phyloP scores from a whole-genome alignment of 306 rosid species.

The Adenanthera pavonina region DNA sequence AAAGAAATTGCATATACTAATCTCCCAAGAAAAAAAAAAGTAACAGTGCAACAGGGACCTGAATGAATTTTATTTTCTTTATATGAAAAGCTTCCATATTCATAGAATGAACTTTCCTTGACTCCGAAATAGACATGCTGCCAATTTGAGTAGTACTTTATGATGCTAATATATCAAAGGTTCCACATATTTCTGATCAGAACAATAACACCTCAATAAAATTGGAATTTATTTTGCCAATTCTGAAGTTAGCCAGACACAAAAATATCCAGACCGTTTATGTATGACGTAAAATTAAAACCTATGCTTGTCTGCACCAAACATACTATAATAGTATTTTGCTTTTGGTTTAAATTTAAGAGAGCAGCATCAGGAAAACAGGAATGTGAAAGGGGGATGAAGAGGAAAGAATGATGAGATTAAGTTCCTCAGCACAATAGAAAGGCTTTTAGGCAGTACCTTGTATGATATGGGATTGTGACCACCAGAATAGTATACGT shows the following conservation, averaged over 20 bases:
- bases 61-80: constrained; percentile 13
- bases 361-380: background rate
- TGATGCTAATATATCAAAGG: constrained; percentile 7
- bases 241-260: constrained; percentile 31
- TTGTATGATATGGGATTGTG: constrained; percentile 77
- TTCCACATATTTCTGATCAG: constrained; percentile 17
- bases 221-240: constrained; percentile 13
- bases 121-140: constrained; percentile 10
- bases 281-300: constrained; percentile 14
- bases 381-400: background rate
- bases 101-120: constrained; percentile 14
- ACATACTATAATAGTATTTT: constrained; percentile 17
- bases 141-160: background rate
- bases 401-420: constrained; percentile 28
- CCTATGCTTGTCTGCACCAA: constrained; percentile 10
- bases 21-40: background rate
- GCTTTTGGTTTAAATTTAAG: constrained; percentile 11
- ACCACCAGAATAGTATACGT: constrained; percentile 87
- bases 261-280: constrained; percentile 5
- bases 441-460: constrained; percentile 56
- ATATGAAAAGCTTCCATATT: background rate
- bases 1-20: constrained; percentile 15
- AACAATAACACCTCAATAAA: background rate
- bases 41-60: background rate
- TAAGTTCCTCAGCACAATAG: background rate